Conservation (phyloP, 1,139 yeast species). For the Sugiyamaella sp. region DNA sequence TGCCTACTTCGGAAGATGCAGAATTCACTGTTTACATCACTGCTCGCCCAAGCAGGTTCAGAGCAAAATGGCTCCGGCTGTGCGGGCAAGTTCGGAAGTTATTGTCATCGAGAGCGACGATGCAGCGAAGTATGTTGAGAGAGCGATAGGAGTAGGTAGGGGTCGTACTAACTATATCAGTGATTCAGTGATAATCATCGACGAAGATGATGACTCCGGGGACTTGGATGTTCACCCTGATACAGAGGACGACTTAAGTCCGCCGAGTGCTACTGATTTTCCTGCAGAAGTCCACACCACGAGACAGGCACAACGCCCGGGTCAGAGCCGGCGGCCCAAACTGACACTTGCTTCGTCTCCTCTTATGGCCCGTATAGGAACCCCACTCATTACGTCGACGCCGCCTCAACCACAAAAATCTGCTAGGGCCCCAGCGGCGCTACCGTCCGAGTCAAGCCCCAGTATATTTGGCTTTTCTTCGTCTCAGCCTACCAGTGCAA, state of each 20-base stretch:
- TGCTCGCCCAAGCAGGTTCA: background rate
- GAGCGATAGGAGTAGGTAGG: background rate
- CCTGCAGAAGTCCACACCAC: too few species aligned
- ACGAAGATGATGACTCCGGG: constrained; percentile 10
- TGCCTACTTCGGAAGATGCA: too few species aligned
- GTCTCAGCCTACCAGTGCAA: too few species aligned
- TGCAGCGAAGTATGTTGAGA: background rate
- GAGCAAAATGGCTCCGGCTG: background rate
- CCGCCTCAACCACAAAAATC: background rate
- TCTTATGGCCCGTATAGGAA: background rate
- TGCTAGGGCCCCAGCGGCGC: too few species aligned
- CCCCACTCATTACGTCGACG: background rate
- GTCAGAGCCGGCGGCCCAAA: background rate
- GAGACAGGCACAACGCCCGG: background rate
- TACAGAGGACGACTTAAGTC: too few species aligned
- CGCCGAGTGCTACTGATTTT: background rate
- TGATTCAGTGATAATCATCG: constrained; percentile 8
- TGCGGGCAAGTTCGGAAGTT: background rate
- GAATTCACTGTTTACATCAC: too few species aligned
- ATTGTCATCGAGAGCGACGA: constrained; percentile 19
- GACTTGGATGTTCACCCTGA: too few species aligned
- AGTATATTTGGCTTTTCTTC: too few species aligned
- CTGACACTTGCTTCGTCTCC: constrained; percentile 11
- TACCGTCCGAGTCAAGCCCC: too few species aligned
- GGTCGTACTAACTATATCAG: background rate